Evolutionary conservation across 345 rosid genomes (phyloP).

Genomic region (Psidium guajava): DNA sequence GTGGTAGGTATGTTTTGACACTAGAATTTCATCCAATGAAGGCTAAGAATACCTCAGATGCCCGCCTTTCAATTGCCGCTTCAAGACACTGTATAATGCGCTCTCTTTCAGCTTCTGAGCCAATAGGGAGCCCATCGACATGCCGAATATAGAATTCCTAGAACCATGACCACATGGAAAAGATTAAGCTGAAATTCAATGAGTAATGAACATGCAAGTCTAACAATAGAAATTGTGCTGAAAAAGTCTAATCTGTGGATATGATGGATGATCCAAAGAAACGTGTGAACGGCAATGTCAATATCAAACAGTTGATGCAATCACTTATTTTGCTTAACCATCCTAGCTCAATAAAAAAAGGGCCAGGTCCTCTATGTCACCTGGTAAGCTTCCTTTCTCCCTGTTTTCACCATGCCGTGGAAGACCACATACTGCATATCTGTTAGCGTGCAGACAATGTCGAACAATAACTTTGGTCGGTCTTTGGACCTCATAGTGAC

Average conservation of each 20-base stretch:
- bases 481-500: conserved; percentile 27
- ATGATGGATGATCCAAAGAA: not conserved
- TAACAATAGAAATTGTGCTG: not conserved
- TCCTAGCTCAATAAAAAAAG: not conserved
- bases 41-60: conserved; percentile 38
- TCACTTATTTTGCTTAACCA: not conserved
- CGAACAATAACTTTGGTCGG: conserved; percentile 33
- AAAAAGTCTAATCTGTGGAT: not conserved
- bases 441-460: conserved; percentile 28
- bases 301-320: not conserved
- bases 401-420: conserved; percentile 30
- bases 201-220: not conserved
- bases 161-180: not conserved
- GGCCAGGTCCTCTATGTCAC: conserved; percentile 2
- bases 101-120: conserved; percentile 70
- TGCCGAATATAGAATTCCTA: conserved; percentile 80
- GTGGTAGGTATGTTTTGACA: not conserved
- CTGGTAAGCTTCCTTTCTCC: conserved; percentile 38
- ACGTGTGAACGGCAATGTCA: not conserved
- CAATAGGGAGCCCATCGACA: conserved; percentile 62
- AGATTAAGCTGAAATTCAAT: not conserved
- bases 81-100: conserved; percentile 66
- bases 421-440: conserved; percentile 46
- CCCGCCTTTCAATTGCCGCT: conserved; percentile 75
- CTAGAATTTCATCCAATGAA: not conserved